Evolutionary conservation across 2,329 filamentous ascomycete genomes (phyloP), one percentile per base, ranked within the genome.

Genomic region (Cercospora beticola): DNA sequence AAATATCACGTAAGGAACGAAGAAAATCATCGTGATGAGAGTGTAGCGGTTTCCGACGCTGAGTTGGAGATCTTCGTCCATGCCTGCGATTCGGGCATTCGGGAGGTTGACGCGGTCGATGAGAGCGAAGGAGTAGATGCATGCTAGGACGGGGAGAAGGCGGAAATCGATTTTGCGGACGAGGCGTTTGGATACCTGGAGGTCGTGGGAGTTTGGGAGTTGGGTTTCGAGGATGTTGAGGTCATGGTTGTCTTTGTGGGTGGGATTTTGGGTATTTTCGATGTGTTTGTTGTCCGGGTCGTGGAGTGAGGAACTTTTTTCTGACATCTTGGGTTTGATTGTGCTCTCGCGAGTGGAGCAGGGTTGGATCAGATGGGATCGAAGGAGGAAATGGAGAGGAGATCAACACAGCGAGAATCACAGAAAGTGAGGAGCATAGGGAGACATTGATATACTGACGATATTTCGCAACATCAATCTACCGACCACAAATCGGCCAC

Each of bases 21-120:
- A 81, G 72, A 81, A 81, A 56, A 80, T 72, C 66, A 79, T 76
- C 0, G 81, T 72, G 5, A 79, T 78, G 60, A 81, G 74, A 30
- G 79, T 80, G 71, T 81, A 81, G 28, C 78, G 74, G 16, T 77
- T 71, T 5, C 74, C 76, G 18, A 69, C 61, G 5, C 68, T 65
- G 6, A 72, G 46, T 30, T 52, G 33, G 1, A 81, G 73, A 46
- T 81, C 80, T 54, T 76, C 43, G 56, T 64, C 59, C 33, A 67
- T 62, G 26, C 65, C 66, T n/a, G 65, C 65, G 8, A 69, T 68
- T 14, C 68, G 46, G 16, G 71, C 71, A 36, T 72, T 71, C 12
- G 65, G 63, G 14, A 73, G 62, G 43, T 73, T 72, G 26, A 68
- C 65, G 10, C 71, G 68, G 60, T 73, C 71, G 64, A 73, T 70